Evolutionary conservation across 371 early-diverging fungal genomes (phyloP).

Genomic region (Dipsacomyces acuminosporus): DNA sequence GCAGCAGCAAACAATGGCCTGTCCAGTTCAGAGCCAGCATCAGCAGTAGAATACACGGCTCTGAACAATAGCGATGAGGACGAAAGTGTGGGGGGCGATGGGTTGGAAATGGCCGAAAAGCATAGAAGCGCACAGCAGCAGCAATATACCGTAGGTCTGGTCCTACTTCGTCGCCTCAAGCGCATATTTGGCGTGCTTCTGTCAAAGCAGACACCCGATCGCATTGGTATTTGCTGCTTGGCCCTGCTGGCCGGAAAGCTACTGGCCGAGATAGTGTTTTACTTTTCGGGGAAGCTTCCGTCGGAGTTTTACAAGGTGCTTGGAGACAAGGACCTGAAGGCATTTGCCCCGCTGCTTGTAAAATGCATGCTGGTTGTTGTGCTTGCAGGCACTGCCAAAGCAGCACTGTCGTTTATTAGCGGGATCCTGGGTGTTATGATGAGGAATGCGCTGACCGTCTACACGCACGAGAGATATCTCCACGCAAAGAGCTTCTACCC

Average conservation of each 20-base stretch:
- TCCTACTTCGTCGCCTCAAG: slow-evolving; percentile 51
- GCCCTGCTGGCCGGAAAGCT: slow-evolving; percentile 46
- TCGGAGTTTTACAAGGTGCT: slow-evolving; percentile 69
- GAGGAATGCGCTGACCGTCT: slow-evolving; percentile 54
- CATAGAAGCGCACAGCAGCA: not conserved
- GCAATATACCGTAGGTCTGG: slow-evolving; percentile 51
- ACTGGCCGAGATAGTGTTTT: slow-evolving; percentile 55
- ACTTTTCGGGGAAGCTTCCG: slow-evolving; percentile 66
- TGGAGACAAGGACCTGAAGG: slow-evolving; percentile 54
- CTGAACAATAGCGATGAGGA: slow-evolving; percentile 3
- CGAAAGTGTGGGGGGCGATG: not conserved
- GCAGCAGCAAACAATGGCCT: not conserved
- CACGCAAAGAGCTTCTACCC: slow-evolving; percentile 58
- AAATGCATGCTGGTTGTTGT: slow-evolving; percentile 55
- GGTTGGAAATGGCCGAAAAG: not conserved
- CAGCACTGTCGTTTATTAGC: slow-evolving; percentile 54
- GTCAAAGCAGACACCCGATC: slow-evolving; percentile 19
- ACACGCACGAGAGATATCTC: slow-evolving; percentile 61
- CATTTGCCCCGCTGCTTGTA: slow-evolving; percentile 54
- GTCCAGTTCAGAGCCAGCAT: too few species aligned
- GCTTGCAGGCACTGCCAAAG: slow-evolving; percentile 55
- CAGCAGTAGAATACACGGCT: not conserved
- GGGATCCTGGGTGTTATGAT: slow-evolving; percentile 57
- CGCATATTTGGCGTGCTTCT: slow-evolving; percentile 50
- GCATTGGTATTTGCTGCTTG: slow-evolving; percentile 37